phyloP scores from a whole-genome alignment of 352 stramenopile species.

The Thalassiosira hispida region DNA sequence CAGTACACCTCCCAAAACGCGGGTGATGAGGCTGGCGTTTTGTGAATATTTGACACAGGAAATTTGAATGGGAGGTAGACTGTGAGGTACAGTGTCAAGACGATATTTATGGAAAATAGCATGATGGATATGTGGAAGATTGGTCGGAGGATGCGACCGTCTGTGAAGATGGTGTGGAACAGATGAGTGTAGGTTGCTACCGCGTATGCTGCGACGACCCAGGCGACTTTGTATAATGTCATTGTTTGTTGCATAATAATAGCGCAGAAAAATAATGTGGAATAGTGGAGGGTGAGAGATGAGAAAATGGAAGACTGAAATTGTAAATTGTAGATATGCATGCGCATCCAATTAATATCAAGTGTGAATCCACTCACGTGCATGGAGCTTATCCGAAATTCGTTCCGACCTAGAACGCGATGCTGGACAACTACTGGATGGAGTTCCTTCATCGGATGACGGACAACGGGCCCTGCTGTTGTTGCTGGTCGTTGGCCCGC shows the following conservation, averaged over 20 bases:
- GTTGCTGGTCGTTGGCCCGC: neutral
- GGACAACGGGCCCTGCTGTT: neutral
- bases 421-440: neutral
- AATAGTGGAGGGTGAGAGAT: neutral
- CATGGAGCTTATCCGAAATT: constrained; percentile 51
- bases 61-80: constrained; percentile 75
- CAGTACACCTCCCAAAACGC: constrained; percentile 87
- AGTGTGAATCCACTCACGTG: constrained; percentile 40
- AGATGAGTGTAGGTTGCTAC: constrained; percentile 47
- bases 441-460: too few species aligned
- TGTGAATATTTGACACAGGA: constrained; percentile 21
- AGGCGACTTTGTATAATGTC: constrained; percentile 27
- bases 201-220: constrained; percentile 25
- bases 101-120: constrained; percentile 55
- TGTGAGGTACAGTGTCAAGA: constrained; percentile 66
- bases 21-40: constrained; percentile 57
- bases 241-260: neutral
- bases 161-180: constrained; percentile 55
- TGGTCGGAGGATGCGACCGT: constrained; percentile 55
- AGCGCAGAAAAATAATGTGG: neutral
- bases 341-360: too few species aligned
- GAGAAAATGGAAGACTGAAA: too few species aligned
- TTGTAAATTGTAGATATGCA: too few species aligned
- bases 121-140: constrained; percentile 56
- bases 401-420: constrained; percentile 24